Conservation (phyloP, 2,329 filamentous ascomycete species). For the Xylaria sp. region DNA sequence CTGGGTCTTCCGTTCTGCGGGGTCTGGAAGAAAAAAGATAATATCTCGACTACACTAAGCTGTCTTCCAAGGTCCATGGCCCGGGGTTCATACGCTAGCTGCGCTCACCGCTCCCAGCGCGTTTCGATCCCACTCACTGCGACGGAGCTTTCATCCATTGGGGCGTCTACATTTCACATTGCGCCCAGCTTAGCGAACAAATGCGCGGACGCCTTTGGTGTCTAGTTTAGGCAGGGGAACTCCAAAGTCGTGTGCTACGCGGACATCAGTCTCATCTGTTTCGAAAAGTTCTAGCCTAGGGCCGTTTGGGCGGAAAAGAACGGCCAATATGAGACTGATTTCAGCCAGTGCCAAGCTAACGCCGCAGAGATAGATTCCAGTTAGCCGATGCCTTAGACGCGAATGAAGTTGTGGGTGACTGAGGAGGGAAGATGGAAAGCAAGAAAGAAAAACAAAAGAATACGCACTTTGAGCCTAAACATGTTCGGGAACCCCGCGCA, state of each 20-base stretch:
- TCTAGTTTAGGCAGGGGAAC: slow-evolving; percentile 33
- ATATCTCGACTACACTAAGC: slow-evolving; percentile 16
- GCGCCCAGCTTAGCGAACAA: slow-evolving; percentile 20
- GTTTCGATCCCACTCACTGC: slow-evolving; percentile 7
- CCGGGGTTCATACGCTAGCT: slow-evolving; percentile 25
- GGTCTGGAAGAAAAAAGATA: slow-evolving; percentile 8
- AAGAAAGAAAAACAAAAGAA: not conserved
- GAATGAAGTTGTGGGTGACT: not conserved
- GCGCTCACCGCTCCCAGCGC: slow-evolving; percentile 27
- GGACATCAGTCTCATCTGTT: slow-evolving; percentile 36
- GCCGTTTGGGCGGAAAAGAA: slow-evolving; percentile 36
- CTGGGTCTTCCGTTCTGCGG: slow-evolving; percentile 18
- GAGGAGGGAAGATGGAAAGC: not conserved
- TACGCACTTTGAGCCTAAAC: slow-evolving; percentile 36
- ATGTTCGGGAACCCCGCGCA: slow-evolving; percentile 36
- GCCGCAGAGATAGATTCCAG: not conserved
- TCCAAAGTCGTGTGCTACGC: slow-evolving; percentile 34
- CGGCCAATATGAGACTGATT: slow-evolving; percentile 33
- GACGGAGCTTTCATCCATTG: slow-evolving; percentile 8
- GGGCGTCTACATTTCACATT: slow-evolving; percentile 1
- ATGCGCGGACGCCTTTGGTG: slow-evolving; percentile 34
- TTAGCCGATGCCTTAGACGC: not conserved
- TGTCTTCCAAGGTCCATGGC: slow-evolving; percentile 6
- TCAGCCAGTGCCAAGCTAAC: slow-evolving; percentile 35
- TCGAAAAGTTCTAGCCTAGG: slow-evolving; percentile 34